phyloP scores from a whole-genome alignment of 225 moss, liverwort and hornwort genomes.

The Straminergon stramineum region DNA sequence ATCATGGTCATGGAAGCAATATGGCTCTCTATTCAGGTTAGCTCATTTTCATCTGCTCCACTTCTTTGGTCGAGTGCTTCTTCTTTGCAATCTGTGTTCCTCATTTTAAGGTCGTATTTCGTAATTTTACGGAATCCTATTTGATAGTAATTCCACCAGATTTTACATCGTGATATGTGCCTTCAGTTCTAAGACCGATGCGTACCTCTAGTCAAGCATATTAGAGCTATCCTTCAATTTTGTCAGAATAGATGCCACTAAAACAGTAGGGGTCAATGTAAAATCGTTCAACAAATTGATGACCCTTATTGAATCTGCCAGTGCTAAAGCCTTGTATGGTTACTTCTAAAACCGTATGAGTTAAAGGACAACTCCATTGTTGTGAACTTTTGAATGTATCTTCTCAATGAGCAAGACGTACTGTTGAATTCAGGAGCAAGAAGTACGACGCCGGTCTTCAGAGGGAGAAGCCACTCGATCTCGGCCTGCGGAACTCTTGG shows the following conservation, averaged over 20 bases:
- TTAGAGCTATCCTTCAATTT: neutral
- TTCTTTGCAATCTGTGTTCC: neutral
- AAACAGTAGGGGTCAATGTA: neutral
- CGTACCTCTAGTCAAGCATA: neutral
- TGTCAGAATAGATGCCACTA: neutral
- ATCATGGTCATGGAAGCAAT: conserved; percentile 72
- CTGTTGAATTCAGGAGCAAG: conserved; percentile 38
- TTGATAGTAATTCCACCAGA: neutral
- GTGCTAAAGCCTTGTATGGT: neutral
- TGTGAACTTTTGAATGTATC: neutral
- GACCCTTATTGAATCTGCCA: neutral
- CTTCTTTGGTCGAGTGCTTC: neutral
- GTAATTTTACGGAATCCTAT: neutral
- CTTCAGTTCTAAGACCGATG: neutral
- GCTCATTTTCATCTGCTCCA: neutral
- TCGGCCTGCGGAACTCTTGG: neutral
- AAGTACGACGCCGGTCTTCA: conserved; percentile 14
- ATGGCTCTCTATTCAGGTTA: conserved; percentile 67
- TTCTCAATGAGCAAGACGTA: neutral
- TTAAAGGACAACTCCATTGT: neutral
- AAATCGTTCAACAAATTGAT: neutral
- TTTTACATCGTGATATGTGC: neutral
- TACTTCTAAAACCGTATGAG: neutral
- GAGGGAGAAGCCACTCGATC: conserved; percentile 12
- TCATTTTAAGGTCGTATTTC: neutral